Base-by-base conservation (phyloP, 177 flowering plant species). In the Vitis hybrid region DNA sequence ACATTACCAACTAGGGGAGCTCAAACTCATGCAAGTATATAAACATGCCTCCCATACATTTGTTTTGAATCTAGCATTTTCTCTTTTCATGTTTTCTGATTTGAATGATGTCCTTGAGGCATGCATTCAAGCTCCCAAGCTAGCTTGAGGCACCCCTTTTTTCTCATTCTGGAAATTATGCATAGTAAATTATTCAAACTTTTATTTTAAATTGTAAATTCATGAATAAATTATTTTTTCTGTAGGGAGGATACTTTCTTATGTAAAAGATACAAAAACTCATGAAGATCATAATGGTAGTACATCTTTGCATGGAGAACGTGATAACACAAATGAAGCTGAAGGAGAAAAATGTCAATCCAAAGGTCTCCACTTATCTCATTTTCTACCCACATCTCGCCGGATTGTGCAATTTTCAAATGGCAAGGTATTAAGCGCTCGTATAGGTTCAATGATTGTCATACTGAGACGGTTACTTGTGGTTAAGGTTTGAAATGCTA, bases 361-460 rank as follows among this genome's bases (percentile, higher is more conserved):
- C 15, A 74, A 67, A 23, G 77, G 69, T 76, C 60, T 79, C 67
- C 88, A 73, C 52, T 54, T 80, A 66, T 90, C 96, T 58, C 89
- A 85, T 66, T 92, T 92, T 78, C 76, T 90, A 14, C 95, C 95
- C 59, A 90, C 95, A 40, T 90, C 97, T 13, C 79, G 91, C 19
- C 72, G 95, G 67, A 92, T 92, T 78, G 90, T 92, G 68, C 97
- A 90, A 52, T 90, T 90, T 74, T 89, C 93, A 60, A 89, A 89
- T 86, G 95, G 88, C 65, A 88, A 89, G 97, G 97, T 92, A 82
- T 66, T 7, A 5, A 40, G 45, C 7, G 2, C 45, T 40, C 15
- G 1, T 3, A 26, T 26, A 26, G 30, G 30, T 71, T 73, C 49
- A n/a, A 51, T 63, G 19, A 9, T 51, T 58, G 3, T 2, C 10